Percentiles rank a stretch among this genome's conserved stretches.
Conservation (phyloP, 345 rosid genomes). For the Citrus maxima region DNA sequence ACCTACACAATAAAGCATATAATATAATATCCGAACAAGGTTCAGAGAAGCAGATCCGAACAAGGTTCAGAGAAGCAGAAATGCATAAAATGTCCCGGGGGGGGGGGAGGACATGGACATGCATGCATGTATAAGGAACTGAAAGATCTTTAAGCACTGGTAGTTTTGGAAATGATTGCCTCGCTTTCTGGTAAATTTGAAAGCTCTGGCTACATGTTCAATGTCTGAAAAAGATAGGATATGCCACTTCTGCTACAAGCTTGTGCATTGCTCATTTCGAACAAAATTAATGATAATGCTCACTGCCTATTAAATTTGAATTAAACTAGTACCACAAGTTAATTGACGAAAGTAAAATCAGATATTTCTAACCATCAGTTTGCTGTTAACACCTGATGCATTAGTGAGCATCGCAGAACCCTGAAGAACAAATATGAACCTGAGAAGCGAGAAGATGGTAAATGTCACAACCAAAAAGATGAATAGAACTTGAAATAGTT, state of each 20-base stretch:
- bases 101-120: too few relatives aligned
- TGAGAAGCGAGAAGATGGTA: conserved; percentile 21
- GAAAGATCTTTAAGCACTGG: neutral
- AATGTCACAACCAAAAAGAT: conserved; percentile 11
- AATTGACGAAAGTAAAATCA: conserved; percentile 1
- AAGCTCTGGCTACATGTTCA: neutral
- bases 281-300: neutral
- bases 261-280: neutral
- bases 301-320: neutral
- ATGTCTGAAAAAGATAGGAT: neutral
- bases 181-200: too few relatives aligned
- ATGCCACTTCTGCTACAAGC: neutral
- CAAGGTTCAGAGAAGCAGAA: neutral
- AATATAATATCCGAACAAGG: conserved; percentile 1
- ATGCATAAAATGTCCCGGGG: neutral
- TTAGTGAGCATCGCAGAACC: conserved; percentile 55
- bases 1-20: conserved; percentile 37
- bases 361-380: conserved; percentile 46
- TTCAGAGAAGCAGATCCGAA: neutral
- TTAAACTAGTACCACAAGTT: neutral
- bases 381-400: conserved; percentile 38
- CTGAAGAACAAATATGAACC: conserved; percentile 76
- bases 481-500: neutral
- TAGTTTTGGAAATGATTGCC: neutral
- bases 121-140: neutral